Evolutionary conservation across 2,329 filamentous ascomycete species (phyloP).

Genomic region (Neocucurbitaria cava): DNA sequence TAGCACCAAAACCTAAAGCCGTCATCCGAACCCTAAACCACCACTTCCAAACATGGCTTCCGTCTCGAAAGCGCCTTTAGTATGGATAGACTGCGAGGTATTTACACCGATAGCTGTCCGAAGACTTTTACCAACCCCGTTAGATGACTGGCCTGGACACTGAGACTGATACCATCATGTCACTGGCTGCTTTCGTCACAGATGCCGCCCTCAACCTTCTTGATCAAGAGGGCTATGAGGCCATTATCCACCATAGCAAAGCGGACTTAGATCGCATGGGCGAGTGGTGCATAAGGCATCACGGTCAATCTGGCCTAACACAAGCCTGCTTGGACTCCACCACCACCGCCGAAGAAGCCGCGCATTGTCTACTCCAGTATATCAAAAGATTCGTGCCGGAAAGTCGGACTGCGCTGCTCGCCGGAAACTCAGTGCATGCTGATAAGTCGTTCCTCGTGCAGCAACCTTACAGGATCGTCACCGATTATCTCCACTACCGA

Average conservation of each 20-base stretch:
- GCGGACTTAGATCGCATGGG: constrained; percentile 79
- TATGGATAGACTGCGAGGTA: constrained; percentile 86
- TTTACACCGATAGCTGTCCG: not conserved
- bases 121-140: constrained; percentile 14
- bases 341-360: constrained; percentile 74
- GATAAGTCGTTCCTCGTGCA: constrained; percentile 82
- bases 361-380: constrained; percentile 76
- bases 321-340: constrained; percentile 75
- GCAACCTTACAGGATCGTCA: constrained; percentile 74
- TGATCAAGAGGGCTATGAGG: constrained; percentile 79
- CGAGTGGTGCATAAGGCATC: constrained; percentile 85
- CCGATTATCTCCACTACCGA: constrained; percentile 84
- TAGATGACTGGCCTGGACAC: constrained; percentile 92
- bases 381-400: constrained; percentile 75
- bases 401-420: constrained; percentile 72
- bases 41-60: constrained; percentile 51
- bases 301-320: constrained; percentile 82
- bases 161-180: constrained; percentile 82
- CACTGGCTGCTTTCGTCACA: constrained; percentile 92
- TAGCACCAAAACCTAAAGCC: constrained; percentile 1
- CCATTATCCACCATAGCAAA: constrained; percentile 75
- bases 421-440: constrained; percentile 92
- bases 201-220: constrained; percentile 78
- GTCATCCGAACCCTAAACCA: not conserved
- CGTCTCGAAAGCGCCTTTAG: constrained; percentile 69